phyloP scores from a whole-genome alignment of 2,329 filamentous ascomycete genomes.

The Calonectria hongkongensis region DNA sequence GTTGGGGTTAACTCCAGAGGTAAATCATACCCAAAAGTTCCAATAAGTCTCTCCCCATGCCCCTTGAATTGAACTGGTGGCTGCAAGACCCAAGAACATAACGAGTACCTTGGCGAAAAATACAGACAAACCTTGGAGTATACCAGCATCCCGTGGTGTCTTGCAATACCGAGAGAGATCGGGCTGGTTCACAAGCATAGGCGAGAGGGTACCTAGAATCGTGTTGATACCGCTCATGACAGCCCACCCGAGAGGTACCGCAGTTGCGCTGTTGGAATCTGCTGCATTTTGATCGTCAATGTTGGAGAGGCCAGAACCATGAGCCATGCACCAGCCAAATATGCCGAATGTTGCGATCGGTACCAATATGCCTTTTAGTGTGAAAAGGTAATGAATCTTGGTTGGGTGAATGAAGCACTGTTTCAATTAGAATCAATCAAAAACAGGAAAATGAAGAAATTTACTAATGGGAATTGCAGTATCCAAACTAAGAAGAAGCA shows the following conservation, averaged over 20 bases:
- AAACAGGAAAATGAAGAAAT: no score
- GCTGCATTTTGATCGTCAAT: not conserved
- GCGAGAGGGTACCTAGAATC: not conserved
- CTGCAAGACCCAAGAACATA: slow-evolving; percentile 11
- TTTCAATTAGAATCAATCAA: not conserved
- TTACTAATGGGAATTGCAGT: slow-evolving; percentile 4
- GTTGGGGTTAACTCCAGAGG: no score
- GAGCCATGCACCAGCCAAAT: slow-evolving; percentile 10
- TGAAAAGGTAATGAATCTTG: slow-evolving; percentile 4
- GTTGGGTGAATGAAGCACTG: slow-evolving; percentile 11
- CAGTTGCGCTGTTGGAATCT: not conserved
- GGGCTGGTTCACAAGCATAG: slow-evolving; percentile 5
- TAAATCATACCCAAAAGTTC: slow-evolving; percentile 13
- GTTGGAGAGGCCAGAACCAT: not conserved
- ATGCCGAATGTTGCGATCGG: slow-evolving; percentile 10
- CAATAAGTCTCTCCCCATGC: slow-evolving; percentile 7
- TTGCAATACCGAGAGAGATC: slow-evolving; percentile 11
- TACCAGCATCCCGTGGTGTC: not conserved
- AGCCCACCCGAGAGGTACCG: not conserved
- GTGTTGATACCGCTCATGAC: slow-evolving; percentile 9
- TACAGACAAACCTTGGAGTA: not conserved
- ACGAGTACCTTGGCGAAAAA: not conserved
- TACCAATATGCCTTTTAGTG: slow-evolving; percentile 6
- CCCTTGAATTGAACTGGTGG: slow-evolving; percentile 7
- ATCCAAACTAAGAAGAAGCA: slow-evolving; percentile 13